Evolutionary conservation across 164 flowering plant genomes (phyloP).

Genomic region (Brasenia schreberi): DNA sequence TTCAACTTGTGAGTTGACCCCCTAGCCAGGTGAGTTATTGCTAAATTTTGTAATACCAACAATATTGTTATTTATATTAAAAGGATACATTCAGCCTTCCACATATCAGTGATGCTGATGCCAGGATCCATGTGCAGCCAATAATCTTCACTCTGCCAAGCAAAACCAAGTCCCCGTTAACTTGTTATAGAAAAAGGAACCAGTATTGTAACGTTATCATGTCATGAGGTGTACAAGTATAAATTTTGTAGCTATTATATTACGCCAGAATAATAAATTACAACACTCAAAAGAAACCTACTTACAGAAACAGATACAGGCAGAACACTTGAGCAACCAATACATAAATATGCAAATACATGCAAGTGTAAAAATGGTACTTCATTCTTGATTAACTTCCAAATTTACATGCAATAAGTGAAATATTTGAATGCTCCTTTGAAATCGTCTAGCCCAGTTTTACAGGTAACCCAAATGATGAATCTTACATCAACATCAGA

Average conservation of each 20-base stretch:
- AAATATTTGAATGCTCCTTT: not conserved
- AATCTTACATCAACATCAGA: conserved; percentile 69
- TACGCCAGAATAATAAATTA: too few species aligned
- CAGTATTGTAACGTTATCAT: not conserved
- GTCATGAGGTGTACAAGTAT: not conserved
- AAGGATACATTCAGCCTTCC: conserved; percentile 78
- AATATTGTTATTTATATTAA: not conserved
- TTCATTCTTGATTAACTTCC: too few species aligned
- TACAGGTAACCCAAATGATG: not conserved
- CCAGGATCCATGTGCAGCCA: conserved; percentile 76
- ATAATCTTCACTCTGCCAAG: conserved; percentile 75
- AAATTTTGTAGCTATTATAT: not conserved
- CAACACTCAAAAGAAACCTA: not conserved
- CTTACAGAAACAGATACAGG: not conserved
- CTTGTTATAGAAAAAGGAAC: not conserved
- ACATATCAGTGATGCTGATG: conserved; percentile 83
- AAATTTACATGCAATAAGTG: not conserved
- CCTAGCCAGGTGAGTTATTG: not conserved
- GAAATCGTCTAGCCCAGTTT: not conserved
- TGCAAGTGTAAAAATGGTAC: not conserved
- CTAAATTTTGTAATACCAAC: not conserved
- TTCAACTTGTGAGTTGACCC: too few species aligned
- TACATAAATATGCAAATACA: too few species aligned
- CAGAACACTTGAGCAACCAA: not conserved
- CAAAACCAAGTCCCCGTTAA: not conserved